Base-by-base conservation (phyloP, 2,329 filamentous ascomycete species). In the Penicillium thymicola region DNA sequence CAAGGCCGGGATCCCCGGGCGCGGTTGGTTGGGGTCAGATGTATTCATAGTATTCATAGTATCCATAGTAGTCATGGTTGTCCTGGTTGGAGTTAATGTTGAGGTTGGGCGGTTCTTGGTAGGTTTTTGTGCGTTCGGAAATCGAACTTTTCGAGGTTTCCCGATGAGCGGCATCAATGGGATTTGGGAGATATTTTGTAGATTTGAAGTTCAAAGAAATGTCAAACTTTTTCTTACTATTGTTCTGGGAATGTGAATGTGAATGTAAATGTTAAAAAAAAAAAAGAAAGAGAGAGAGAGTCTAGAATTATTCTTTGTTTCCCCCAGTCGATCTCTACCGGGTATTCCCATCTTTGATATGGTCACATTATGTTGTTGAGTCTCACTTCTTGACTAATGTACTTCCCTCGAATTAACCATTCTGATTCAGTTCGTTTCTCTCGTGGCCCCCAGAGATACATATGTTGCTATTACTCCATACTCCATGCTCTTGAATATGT, bases 121-220 rank as follows among this genome's bases (percentile, higher is more conserved):
- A 61, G 63, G 54, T 54, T 68, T 41, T 18, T 42, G 45, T 30
- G 42, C 42, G 59, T 68, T 64, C 51, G 68, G 66, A 59, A 76
- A 76, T 58, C 73, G 73, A 63, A 76, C 72, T 67, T 66, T 69
- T 58, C 72, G 72, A 55, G 68, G 59, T 65, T 68, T 73, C 57
- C 69, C 65, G 55, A 71, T 67, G 53, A 67, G 56, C 51, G 70
- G 70, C 74, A 76, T 75, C 61, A 55, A 63, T 50, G 21, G 40
- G 52, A 51, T 41, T 14, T 27, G 9, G n/a, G n/a, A 21, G n/a
- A 5, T 28, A 21, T 11, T 51, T 28, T 32, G 42, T 25, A 46
- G 42, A 40, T 28, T 40, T 27, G 27, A 28, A 36, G 30, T 10
- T 38, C 49, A 32, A 48, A 23, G 48, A 27, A 37, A 34, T 18